phyloP scores from a whole-genome alignment of 345 rosid genomes.

The Dipteronia sinensis region DNA sequence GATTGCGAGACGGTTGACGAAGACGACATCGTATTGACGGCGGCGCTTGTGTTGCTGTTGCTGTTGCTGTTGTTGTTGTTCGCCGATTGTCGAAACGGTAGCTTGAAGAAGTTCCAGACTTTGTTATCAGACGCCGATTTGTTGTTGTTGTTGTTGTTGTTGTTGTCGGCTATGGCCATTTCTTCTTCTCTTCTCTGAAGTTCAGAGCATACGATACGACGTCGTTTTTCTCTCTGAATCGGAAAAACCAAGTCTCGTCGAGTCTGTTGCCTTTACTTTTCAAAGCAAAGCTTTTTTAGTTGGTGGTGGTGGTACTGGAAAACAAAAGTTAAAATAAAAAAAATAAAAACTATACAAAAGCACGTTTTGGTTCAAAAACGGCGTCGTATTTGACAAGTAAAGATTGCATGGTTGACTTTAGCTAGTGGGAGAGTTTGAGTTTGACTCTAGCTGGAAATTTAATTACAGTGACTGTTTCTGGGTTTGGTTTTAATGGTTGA shows the following conservation, averaged over 20 bases:
- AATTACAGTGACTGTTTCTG: too few relatives aligned
- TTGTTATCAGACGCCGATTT: conserved; percentile 56
- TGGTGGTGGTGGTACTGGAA: neutral
- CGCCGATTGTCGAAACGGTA: conserved; percentile 65
- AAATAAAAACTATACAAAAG: neutral
- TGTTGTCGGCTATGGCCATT: conserved; percentile 80
- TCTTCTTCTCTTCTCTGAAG: neutral
- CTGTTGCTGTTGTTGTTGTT: conserved; percentile 2
- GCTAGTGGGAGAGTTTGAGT: neutral
- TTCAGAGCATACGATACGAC: conserved; percentile 22
- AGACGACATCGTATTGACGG: conserved; percentile 36
- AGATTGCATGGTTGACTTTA: neutral
- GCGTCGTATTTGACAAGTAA: neutral
- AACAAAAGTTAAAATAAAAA: neutral
- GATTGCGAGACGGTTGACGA: conserved; percentile 45
- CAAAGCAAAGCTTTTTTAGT: neutral
- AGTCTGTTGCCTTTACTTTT: conserved; percentile 30
- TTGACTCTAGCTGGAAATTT: neutral
- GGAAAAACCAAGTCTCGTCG: conserved; percentile 22
- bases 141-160: conserved; percentile 12
- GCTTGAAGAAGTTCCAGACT: conserved; percentile 85
- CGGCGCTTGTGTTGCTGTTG: neutral
- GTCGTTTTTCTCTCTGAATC: conserved; percentile 20
- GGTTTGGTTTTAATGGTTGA: neutral
- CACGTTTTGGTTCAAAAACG: neutral